phyloP scores from a whole-genome alignment of 306 rosid genomes.

The Quercus cerris region DNA sequence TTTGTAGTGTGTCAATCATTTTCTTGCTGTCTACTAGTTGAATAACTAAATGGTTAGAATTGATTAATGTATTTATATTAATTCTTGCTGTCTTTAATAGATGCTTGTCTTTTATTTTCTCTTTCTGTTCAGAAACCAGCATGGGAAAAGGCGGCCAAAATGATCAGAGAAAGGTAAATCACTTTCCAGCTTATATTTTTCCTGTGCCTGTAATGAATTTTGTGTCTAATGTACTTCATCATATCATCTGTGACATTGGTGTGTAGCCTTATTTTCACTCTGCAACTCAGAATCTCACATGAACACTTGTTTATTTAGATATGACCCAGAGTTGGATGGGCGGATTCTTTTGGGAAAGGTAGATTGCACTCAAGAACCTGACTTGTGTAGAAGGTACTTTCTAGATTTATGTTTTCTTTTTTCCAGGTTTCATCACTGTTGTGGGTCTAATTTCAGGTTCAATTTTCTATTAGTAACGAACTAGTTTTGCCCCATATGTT shows the following conservation, averaged over 20 bases:
- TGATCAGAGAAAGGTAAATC: conserved; percentile 73
- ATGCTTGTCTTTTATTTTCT: conserved; percentile 20
- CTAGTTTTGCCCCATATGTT: neutral
- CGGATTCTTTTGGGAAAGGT: conserved; percentile 78
- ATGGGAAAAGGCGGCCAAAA: conserved; percentile 91
- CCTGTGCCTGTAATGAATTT: conserved; percentile 20
- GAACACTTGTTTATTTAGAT: conserved; percentile 47
- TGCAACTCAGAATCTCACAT: conserved; percentile 7
- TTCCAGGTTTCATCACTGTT: conserved; percentile 14
- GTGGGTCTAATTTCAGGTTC: neutral
- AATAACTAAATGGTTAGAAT: conserved; percentile 5
- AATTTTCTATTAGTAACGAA: neutral
- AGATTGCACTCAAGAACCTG: conserved; percentile 79
- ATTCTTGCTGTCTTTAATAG: conserved; percentile 16
- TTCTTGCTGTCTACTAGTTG: neutral
- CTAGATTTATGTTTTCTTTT: neutral
- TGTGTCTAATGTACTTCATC: conserved; percentile 4
- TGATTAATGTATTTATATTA: neutral
- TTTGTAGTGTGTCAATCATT: neutral
- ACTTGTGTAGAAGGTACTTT: conserved; percentile 80
- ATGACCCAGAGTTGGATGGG: conserved; percentile 92
- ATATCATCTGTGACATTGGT: conserved; percentile 7
- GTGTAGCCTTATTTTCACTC: neutral
- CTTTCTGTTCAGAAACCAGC: conserved; percentile 78
- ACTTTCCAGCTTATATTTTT: conserved; percentile 22